Percentiles rank a stretch among this genome's conserved stretches.
Conservation (phyloP, 805 yeast genomes). For the Candida vartiovaarae region DNA sequence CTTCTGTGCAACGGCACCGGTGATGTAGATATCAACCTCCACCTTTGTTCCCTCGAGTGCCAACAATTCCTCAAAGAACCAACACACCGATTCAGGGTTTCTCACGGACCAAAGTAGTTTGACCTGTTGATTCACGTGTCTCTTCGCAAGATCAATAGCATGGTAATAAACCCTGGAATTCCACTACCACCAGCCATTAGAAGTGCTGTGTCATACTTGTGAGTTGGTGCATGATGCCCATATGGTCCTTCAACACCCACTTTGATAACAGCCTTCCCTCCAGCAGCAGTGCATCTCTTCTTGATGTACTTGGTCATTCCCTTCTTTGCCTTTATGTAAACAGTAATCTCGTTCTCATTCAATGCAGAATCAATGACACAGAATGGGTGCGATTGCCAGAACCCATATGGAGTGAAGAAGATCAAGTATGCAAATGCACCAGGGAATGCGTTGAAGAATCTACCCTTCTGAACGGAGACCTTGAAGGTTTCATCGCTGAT, state of each 20-base stretch:
- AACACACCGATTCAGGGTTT: slow-evolving; percentile 39
- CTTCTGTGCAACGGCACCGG: slow-evolving; percentile 19
- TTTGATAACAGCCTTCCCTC: slow-evolving; percentile 25
- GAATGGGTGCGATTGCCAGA: slow-evolving; percentile 76
- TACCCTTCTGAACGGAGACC: slow-evolving; percentile 36
- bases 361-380: slow-evolving; percentile 41
- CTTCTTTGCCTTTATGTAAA: slow-evolving; percentile 45
- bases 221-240: slow-evolving; percentile 37
- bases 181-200: slow-evolving; percentile 49
- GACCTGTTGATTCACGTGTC: slow-evolving; percentile 26
- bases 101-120: slow-evolving; percentile 61
- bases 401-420: slow-evolving; percentile 42
- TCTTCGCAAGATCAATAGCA: slow-evolving; percentile 24
- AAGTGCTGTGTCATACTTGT: slow-evolving; percentile 31
- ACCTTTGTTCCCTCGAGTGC: slow-evolving; percentile 22
- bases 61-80: slow-evolving; percentile 41
- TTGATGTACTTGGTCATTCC: slow-evolving; percentile 47
- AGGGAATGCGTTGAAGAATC: slow-evolving; percentile 41
- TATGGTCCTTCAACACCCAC: slow-evolving; percentile 59
- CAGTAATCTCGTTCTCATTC: slow-evolving; percentile 31
- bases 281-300: slow-evolving; percentile 22
- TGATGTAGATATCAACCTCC: slow-evolving; percentile 31
- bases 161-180: slow-evolving; percentile 44
- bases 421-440: slow-evolving; percentile 53
- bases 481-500: slow-evolving; percentile 39